Evolutionary conservation across 768 basidiomycete genomes (phyloP).

Genomic region (Leccinellum rugosiceps): DNA sequence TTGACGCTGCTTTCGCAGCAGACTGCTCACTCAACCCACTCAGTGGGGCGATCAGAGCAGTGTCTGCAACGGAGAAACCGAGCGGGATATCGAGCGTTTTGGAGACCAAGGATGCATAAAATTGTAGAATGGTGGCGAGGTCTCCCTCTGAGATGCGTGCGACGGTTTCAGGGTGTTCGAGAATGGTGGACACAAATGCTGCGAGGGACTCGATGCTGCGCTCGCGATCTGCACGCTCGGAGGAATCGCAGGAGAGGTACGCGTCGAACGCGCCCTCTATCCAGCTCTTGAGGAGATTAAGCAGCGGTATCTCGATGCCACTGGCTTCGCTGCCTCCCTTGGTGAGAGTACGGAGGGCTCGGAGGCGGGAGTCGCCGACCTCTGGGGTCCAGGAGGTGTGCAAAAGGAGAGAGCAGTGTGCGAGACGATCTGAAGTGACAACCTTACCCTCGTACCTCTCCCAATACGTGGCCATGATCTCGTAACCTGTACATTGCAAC

Average conservation of each 20-base stretch:
- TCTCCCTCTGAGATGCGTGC: conserved; percentile 61
- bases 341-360: conserved; percentile 64
- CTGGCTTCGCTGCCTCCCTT: conserved; percentile 55
- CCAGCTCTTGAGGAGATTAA: conserved; percentile 61
- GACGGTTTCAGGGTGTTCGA: conserved; percentile 49
- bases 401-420: conserved; percentile 64
- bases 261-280: conserved; percentile 63
- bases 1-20: conserved; percentile 18
- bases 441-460: conserved; percentile 51
- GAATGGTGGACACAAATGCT: conserved; percentile 50
- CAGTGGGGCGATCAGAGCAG: conserved; percentile 26
- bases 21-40: conserved; percentile 32
- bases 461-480: conserved; percentile 68
- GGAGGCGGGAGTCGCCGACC: conserved; percentile 67
- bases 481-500: conserved; percentile 66
- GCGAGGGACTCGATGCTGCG: conserved; percentile 61
- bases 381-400: conserved; percentile 57
- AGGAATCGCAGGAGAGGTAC: conserved; percentile 31
- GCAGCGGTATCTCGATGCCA: conserved; percentile 59
- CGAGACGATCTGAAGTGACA: conserved; percentile 55
- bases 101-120: conserved; percentile 60
- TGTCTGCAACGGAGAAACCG: conserved; percentile 14
- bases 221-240: conserved; percentile 56
- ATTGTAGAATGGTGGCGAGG: conserved; percentile 52
- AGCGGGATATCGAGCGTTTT: conserved; percentile 41